These are phyloP conservation scores for Apium graveolens DNA, from an alignment of 129 eudicot species.

Conservation along the genomic window DNA sequence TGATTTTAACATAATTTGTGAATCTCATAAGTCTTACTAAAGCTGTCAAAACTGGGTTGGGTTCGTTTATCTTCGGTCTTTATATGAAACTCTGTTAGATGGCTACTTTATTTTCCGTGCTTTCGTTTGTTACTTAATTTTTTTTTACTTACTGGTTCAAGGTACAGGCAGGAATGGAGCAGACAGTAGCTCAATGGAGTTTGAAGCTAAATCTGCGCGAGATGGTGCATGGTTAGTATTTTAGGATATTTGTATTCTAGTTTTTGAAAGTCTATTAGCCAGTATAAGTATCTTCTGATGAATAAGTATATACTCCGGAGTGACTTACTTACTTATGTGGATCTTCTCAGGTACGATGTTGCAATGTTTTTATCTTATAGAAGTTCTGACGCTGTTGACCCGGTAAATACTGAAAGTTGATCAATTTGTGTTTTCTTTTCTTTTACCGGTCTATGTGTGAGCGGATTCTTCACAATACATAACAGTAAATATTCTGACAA, in stretches of 20 bases:
- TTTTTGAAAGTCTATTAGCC: background rate
- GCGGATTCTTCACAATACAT: background rate
- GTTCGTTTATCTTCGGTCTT: background rate
- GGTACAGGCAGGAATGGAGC: constrained; percentile 39
- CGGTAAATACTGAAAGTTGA: constrained; percentile 47
- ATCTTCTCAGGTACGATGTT: constrained; percentile 74
- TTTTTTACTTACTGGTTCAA: constrained; percentile 28
- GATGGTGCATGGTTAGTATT: constrained; percentile 94
- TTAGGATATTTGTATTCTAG: constrained; percentile 2
- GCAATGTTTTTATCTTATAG: constrained; percentile 68
- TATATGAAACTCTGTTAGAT: background rate
- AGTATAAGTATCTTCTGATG: background rate
- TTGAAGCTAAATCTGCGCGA: constrained; percentile 97
- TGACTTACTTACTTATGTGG: constrained; percentile 3
- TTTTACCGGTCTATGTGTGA: background rate
- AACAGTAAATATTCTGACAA: background rate
- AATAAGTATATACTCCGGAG: background rate
- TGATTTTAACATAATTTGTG: background rate
- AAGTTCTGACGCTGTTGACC: constrained; percentile 62
- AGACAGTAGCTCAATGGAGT: constrained; percentile 77
- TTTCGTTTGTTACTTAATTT: background rate
- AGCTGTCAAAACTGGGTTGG: background rate
- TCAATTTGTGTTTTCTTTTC: background rate
- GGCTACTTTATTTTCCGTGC: background rate
- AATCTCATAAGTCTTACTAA: background rate